A percentile compares a stretch with the other conserved stretches of the same genome.
phyloP scores from a whole-genome alignment of 345 rosid genomes.

The Salix exigua region DNA sequence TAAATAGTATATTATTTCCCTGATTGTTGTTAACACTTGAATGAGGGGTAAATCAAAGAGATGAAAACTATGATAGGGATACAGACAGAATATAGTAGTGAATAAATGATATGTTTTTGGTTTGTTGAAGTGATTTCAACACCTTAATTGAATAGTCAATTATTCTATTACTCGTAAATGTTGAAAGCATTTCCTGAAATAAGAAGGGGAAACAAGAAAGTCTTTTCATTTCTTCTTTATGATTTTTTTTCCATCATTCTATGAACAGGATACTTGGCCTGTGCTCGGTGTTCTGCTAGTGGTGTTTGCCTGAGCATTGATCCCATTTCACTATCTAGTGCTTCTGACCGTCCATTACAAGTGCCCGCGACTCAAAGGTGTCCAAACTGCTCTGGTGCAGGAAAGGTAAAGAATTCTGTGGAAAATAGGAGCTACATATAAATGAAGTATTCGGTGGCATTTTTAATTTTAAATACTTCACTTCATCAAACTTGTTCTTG shows the following conservation, averaged over 20 bases:
- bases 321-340: constrained; percentile 47
- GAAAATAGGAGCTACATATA: neutral
- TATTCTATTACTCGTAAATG: neutral
- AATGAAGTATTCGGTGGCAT: neutral
- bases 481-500: neutral
- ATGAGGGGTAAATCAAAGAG: neutral
- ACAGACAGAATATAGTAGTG: neutral
- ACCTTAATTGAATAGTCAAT: neutral
- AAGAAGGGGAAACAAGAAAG: neutral
- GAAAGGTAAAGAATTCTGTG: constrained; percentile 52
- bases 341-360: constrained; percentile 45
- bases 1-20: neutral
- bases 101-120: neutral
- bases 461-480: neutral
- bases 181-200: neutral
- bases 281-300: constrained; percentile 85
- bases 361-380: constrained; percentile 66
- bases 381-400: constrained; percentile 83
- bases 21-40: neutral
- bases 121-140: neutral
- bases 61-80: neutral
- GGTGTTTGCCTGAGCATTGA: constrained; percentile 64
- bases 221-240: neutral
- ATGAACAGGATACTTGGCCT: constrained; percentile 81
- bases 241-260: neutral